phyloP scores from a whole-genome alignment of 768 basidiomycete genomes.

The Cystobasidiopsis lactophilus region DNA sequence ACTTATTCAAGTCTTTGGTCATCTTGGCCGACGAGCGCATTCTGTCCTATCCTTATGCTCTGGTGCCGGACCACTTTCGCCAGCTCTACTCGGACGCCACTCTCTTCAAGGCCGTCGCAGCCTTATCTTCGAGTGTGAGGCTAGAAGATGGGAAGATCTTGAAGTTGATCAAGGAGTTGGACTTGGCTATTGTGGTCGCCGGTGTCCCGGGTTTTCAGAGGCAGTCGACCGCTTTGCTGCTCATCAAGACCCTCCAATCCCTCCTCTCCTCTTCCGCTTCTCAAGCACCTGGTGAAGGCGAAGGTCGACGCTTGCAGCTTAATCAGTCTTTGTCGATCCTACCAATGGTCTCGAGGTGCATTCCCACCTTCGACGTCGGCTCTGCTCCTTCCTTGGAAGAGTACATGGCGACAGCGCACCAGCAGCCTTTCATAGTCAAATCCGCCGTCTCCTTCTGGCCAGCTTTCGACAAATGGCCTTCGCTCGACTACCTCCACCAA shows the following conservation, averaged over 20 bases:
- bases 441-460: constrained; percentile 51
- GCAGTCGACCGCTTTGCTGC: constrained; percentile 38
- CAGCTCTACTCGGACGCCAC: constrained; percentile 54
- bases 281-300: neutral
- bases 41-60: constrained; percentile 25
- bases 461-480: constrained; percentile 54
- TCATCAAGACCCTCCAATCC: constrained; percentile 43
- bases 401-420: constrained; percentile 21
- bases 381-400: constrained; percentile 33
- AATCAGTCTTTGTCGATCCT: constrained; percentile 10
- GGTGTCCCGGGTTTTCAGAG: constrained; percentile 46
- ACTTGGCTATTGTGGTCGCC: constrained; percentile 61
- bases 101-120: constrained; percentile 30
- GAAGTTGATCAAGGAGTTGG: constrained; percentile 38
- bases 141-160: neutral
- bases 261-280: constrained; percentile 7
- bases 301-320: neutral
- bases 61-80: constrained; percentile 34
- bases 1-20: constrained; percentile 25
- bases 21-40: constrained; percentile 33
- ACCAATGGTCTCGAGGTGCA: constrained; percentile 26
- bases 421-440: constrained; percentile 49
- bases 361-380: constrained; percentile 35
- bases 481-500: constrained; percentile 42
- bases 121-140: constrained; percentile 2